Evolutionary conservation across 768 basidiomycete genomes (phyloP), one percentile per base, ranked within the genome.

Genomic region (Calocera viscosa): DNA sequence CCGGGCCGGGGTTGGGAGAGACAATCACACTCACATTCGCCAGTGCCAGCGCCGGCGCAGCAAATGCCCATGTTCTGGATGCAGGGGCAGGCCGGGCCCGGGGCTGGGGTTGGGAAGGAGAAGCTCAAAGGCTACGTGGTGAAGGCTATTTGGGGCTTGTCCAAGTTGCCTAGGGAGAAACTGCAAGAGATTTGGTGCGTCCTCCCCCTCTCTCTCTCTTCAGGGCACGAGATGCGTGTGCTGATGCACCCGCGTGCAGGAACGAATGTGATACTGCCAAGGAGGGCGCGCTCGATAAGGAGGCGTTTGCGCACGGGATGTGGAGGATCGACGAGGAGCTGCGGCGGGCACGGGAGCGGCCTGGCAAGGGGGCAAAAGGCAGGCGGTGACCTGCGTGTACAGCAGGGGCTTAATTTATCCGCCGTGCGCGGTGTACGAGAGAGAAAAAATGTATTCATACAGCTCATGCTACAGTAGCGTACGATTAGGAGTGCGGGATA

Each of bases 261-360:
- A 79, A 78, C 64, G 89, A 89, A 72, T 89, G 86, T 70, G 89
- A 91, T 74, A 75, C 81, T 1, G 74, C 75, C 1, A 74, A 77
- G 2, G 77, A 75, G 33, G 89, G 88, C 1, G 79, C 79, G n/a
- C 78, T 92, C 12, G 82, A 84, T 69, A 77, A 83, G 2, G 87
- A 88, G 19, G 78, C 78, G 19, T 92, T 92, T 70, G 82, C 85
- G 41, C 82, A 80, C 69, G 90, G 89, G 64, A 90, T 91, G 88
- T 91, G 89, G 89, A 83, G 85, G 39, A 88, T 92, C 32, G 90
- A 92, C 75, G 88, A 90, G 74, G 89, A 90, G 70, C 82, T 91
- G 14, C 79, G 87, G n/a, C 81, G 83, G 53, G 80, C 82, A 3
- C 53, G 53, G 53, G 53, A 60, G 53, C 14, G 26, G 53, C 11